phyloP scores from a whole-genome alignment of 2,329 filamentous ascomycete genomes.

The Gaeumannomyces sp. region DNA sequence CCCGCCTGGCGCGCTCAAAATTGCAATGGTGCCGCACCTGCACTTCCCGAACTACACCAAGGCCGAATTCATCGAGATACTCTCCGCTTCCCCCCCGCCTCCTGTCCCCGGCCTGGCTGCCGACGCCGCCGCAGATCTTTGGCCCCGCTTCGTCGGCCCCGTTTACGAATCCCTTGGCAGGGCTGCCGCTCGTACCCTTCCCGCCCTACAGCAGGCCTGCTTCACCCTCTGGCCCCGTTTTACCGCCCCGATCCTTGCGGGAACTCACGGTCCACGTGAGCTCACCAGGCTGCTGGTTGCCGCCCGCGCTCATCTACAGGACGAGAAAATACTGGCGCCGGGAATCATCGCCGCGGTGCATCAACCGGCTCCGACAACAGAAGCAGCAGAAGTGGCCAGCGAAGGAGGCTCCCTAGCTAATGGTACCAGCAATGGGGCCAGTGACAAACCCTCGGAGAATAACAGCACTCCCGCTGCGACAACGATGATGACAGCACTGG shows the following conservation, averaged over 20 bases:
- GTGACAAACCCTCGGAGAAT: conserved; percentile 10
- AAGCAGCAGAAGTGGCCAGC: not conserved
- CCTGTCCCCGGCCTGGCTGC: conserved; percentile 43
- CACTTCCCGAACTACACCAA: conserved; percentile 83
- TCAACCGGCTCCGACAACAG: not conserved
- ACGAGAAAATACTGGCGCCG: conserved; percentile 63
- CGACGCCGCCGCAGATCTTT: conserved; percentile 60
- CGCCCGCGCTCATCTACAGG: conserved; percentile 62
- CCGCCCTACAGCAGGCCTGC: conserved; percentile 64
- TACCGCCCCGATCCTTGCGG: conserved; percentile 66
- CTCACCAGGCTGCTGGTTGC: conserved; percentile 78
- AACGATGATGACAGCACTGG: not conserved
- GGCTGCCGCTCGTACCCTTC: conserved; percentile 72
- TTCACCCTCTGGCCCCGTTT: conserved; percentile 79
- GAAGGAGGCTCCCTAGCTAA: not conserved
- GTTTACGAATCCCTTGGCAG: conserved; percentile 83
- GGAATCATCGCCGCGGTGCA: conserved; percentile 40
- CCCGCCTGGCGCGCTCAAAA: conserved; percentile 61
- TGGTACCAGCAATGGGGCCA: conserved; percentile 1
- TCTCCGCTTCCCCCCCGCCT: conserved; percentile 47
- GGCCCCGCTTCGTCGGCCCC: conserved; percentile 73
- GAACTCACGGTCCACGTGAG: conserved; percentile 69
- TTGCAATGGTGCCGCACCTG: conserved; percentile 66
- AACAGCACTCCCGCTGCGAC: not conserved
- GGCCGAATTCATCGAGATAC: conserved; percentile 69